Conservation (phyloP, 805 yeast species). For the Wickerhamiella shivajii region DNA sequence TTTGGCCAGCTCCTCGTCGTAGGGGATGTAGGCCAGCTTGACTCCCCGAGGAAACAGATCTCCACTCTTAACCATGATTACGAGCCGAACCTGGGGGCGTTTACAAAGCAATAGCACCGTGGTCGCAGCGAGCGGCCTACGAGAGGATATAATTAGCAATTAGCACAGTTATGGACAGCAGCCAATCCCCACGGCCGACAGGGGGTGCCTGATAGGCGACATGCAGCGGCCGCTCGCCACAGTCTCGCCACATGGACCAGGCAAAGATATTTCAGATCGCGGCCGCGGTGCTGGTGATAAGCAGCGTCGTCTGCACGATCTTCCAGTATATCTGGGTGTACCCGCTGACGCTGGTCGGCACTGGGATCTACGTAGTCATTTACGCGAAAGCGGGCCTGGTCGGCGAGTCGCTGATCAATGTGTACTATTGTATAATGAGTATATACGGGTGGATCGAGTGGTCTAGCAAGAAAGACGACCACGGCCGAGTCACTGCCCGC, state of each 20-base stretch:
- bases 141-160: no score
- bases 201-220: neutral
- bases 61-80: no score
- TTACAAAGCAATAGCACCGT: no score
- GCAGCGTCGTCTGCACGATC: constrained; percentile 1
- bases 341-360: constrained; percentile 4
- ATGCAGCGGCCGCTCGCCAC: no score
- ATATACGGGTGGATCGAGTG: constrained; percentile 7
- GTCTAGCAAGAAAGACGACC: neutral
- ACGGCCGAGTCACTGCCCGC: constrained; percentile 1
- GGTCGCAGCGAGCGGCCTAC: no score
- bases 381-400: constrained; percentile 1
- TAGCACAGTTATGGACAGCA: neutral
- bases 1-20: constrained; percentile 20
- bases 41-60: constrained; percentile 23
- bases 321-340: constrained; percentile 3
- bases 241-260: no score
- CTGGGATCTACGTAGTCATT: constrained; percentile 1
- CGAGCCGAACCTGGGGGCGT: no score
- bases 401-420: constrained; percentile 5
- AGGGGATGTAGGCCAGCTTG: constrained; percentile 24
- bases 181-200: neutral
- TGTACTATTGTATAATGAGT: constrained; percentile 3
- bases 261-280: no score
- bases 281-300: constrained; percentile 3